Base-by-base conservation (phyloP, 192 early-diverging fungal species). In the Chytriomyces hyalinus region DNA sequence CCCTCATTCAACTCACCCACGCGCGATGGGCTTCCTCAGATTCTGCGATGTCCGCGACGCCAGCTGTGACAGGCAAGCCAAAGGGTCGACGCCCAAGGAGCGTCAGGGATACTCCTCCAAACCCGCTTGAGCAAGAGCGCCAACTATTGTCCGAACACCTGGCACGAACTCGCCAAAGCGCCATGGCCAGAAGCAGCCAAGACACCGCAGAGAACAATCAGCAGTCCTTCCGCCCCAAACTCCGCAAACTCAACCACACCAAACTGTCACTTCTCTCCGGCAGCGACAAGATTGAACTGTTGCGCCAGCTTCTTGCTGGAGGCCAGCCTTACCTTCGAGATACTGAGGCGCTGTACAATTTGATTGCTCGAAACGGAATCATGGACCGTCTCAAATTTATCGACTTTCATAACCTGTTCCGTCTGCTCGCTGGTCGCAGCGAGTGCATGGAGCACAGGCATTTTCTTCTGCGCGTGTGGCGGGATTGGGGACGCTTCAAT, bases 351-450 rank as follows among this genome's bases (percentile, higher is more conserved):
- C n/a, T 67, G 28, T 67, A 67, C 44, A 46, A 28, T 4, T 48
- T 67, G 13, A 43, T n/a, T 24, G 4, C 20, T 46, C 36, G 47
- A 44, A 67, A 67, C 44, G 66, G 66, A 17, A 43, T 67, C 44
- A 10, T 28, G 11, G 45, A 67, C 47, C 8, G 66, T 8, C 44
- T 67, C 11, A 43, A 48, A 5, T 67, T 43, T 22, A 20, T 43
- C 36, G 66, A 67, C 44, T 67, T 67, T 48, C 66, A 67, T 22
- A 67, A 67, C 45, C 44, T 67, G 10, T 67, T 67, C 66, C 22
- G 66, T 15, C 44, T 67, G 13, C 66, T 67, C 4, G 20, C 43
- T 47, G 20, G 24, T 3, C 28, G 44, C 11, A 11, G 22, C 15
- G 66, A 67, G 15, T 20, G 24, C 10, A 11, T 20, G 17, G 15